Percentiles rank a stretch among this genome's conserved stretches.
Conservation (phyloP, 1,284 basidiomycete genomes). For the Ceratobasidium sp. region DNA sequence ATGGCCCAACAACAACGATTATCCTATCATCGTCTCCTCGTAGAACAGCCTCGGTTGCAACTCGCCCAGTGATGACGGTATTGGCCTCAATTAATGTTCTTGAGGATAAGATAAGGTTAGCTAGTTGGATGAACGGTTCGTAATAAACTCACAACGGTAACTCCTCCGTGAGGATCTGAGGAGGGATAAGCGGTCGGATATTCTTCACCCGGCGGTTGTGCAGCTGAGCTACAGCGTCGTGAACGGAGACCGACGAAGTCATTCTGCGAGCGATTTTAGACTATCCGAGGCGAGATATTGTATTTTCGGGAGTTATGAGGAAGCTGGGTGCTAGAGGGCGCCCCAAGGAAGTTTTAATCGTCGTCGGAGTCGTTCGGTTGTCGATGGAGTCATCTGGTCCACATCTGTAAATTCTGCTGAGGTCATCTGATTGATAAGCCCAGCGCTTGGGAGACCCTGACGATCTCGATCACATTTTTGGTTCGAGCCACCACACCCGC, state of each 20-base stretch:
- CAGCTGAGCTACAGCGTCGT: conserved; percentile 81
- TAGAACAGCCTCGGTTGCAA: conserved; percentile 81
- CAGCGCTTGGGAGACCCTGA: conserved; percentile 43
- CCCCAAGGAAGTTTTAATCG: conserved; percentile 30
- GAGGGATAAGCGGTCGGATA: conserved; percentile 89
- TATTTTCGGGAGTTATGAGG: background rate
- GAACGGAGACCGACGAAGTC: conserved; percentile 62
- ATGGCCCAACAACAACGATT: conserved; percentile 93
- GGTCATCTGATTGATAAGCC: background rate
- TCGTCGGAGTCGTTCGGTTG: conserved; percentile 33
- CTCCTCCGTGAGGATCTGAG: conserved; percentile 92
- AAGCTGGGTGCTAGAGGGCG: background rate
- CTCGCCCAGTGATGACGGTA: conserved; percentile 83
- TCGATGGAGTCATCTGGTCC: conserved; percentile 29
- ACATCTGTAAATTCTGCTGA: conserved; percentile 28
- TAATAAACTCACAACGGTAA: conserved; percentile 73
- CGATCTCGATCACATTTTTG: conserved; percentile 45
- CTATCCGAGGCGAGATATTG: too few species aligned
- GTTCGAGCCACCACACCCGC: conserved; percentile 28
- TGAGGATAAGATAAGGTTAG: background rate
- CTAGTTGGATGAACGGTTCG: background rate
- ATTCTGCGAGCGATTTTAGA: background rate
- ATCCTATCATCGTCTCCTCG: conserved; percentile 86
- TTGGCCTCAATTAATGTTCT: conserved; percentile 80
- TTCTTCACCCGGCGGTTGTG: conserved; percentile 90